phyloP scores from a whole-genome alignment of 108 stramenopile species.

The Stephanodiscus minutulus region DNA sequence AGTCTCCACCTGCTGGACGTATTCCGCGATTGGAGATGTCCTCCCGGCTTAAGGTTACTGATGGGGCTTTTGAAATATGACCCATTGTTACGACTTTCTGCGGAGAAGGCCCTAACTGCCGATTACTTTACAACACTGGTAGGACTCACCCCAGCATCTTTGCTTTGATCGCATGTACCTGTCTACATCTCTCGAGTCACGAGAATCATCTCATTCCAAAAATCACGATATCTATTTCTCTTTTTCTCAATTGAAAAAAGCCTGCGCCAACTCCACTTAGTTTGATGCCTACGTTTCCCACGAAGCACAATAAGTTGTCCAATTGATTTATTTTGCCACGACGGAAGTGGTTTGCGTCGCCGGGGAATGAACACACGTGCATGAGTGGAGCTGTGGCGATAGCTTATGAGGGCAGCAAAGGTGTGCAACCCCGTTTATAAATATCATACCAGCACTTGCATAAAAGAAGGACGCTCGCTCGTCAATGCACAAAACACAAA shows the following conservation, averaged over 20 bases:
- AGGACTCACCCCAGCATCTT: neutral
- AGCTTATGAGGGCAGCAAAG: too few species aligned
- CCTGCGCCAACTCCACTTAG: conserved; percentile 42
- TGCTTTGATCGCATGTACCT: neutral
- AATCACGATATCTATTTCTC: too few species aligned
- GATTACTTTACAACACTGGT: conserved; percentile 51
- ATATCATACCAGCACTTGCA: too few species aligned
- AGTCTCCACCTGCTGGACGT: conserved; percentile 34
- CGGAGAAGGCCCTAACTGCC: conserved; percentile 51
- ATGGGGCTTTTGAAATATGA: conserved; percentile 59
- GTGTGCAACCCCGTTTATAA: too few species aligned
- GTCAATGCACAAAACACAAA: too few species aligned
- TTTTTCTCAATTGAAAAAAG: neutral
- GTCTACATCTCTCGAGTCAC: too few species aligned
- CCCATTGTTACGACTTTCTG: conserved; percentile 57
- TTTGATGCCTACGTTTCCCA: conserved; percentile 51
- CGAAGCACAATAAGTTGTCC: conserved; percentile 29
- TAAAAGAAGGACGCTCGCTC: too few species aligned
- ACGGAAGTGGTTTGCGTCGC: neutral
- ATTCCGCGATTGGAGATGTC: conserved; percentile 35
- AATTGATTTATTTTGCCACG: neutral
- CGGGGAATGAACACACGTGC: too few species aligned
- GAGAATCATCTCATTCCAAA: too few species aligned
- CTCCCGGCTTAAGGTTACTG: conserved; percentile 55
- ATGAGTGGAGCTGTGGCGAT: neutral